Evolutionary conservation across 805 yeast genomes (phyloP), one percentile per base, ranked within the genome.

Genomic region (Pichia sporocuriosa): DNA sequence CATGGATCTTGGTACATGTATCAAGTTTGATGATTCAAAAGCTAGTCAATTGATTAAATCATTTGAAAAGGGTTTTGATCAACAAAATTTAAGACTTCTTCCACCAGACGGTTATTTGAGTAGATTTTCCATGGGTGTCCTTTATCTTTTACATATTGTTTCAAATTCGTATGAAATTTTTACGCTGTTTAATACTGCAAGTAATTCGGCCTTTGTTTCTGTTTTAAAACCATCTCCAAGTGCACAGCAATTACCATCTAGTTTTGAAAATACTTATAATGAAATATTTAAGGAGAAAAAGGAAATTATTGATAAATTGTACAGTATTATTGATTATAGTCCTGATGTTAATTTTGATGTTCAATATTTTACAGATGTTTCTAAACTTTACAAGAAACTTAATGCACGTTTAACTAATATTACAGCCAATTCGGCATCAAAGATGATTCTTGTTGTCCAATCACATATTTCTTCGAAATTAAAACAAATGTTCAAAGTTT

Each of bases 31-130:
- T 48, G 81, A 81, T 34, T 66, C 77, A 1, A 69, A 73, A 42
- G 74, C 85, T n/a, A 96, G 97, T 8, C 78, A 88, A 0, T 66
- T 94, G 9, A 95, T 97, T 7, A 76, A 73, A 53, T 95, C 96
- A 23, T 65, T 93, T 43, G 88, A 85, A 51, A 72, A 74, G 44
- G 98, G 98, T 0, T 94, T 94, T 60, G 77, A 82, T 12, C 55
- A 74, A 42, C 75, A 75, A 38, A 79, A 80, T 58, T 58, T 75
- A 41, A 64, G 66, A 23, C 56, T 63, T 40, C 63, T 72, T 6
- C 74, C 76, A 5, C 56, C 73, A 12, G 69, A 67, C 4, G 60
- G 67, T 32, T 86, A 87, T 52, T 62, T 87, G 48, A 62, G 67
- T 37, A 62, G 69, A 28, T 76, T 81, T 49, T 60, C 67, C 6